Evolutionary conservation across 2,329 filamentous ascomycete species (phyloP).

Genomic region (Alternaria sp.): DNA sequence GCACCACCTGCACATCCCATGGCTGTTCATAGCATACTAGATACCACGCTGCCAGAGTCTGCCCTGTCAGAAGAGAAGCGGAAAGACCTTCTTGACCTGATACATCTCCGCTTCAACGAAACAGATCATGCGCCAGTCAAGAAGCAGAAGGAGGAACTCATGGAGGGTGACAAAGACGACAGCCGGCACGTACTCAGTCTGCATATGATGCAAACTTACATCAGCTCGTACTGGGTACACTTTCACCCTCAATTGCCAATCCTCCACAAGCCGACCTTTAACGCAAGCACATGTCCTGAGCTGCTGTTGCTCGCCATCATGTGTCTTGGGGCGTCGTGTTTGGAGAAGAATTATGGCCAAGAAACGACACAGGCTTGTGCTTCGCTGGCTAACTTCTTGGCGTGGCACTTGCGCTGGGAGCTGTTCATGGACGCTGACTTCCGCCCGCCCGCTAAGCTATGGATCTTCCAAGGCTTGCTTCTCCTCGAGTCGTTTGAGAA

Average conservation of each 20-base stretch:
- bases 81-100: conserved; percentile 80
- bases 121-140: conserved; percentile 75
- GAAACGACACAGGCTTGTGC: conserved; percentile 78
- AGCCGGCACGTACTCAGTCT: conserved; percentile 73
- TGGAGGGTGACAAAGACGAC: conserved; percentile 76
- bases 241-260: conserved; percentile 96
- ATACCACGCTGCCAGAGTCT: conserved; percentile 78
- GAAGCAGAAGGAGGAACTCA: conserved; percentile 75
- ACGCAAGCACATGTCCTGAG: conserved; percentile 83
- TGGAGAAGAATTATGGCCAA: conserved; percentile 81
- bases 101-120: conserved; percentile 81
- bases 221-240: conserved; percentile 86
- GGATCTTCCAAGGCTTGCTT: conserved; percentile 91
- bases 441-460: conserved; percentile 88
- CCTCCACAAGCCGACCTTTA: conserved; percentile 92
- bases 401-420: conserved; percentile 93
- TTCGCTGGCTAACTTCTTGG: conserved; percentile 85
- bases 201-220: conserved; percentile 95
- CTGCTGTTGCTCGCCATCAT: conserved; percentile 87
- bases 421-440: conserved; percentile 93
- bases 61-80: conserved; percentile 87
- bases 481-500: conserved; percentile 95
- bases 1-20: conserved; percentile 76
- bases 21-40: conserved; percentile 85
- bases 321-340: conserved; percentile 86